A percentile compares a stretch with the other conserved stretches of the same genome.
These are phyloP conservation scores for Coemansia guatemalensis DNA, from an alignment of 192 early-diverging fungal genomes.

Conservation along the genomic window DNA sequence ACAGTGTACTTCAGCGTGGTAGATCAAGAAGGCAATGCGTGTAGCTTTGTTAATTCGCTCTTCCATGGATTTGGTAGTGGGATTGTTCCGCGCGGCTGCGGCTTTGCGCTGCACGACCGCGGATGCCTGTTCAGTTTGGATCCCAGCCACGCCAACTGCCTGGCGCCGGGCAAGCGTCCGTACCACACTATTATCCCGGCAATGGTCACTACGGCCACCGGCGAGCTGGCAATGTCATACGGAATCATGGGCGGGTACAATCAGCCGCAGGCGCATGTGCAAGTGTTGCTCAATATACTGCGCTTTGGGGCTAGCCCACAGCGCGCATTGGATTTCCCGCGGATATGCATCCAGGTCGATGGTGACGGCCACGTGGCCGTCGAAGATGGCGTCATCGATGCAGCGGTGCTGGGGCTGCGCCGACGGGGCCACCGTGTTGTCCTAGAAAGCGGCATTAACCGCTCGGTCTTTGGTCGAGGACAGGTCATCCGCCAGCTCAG, in stretches of 20 bases:
- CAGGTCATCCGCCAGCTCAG: conserved; percentile 61
- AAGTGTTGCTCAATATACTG: conserved; percentile 69
- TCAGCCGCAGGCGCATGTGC: conserved; percentile 85
- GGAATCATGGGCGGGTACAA: conserved; percentile 74
- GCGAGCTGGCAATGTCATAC: conserved; percentile 21
- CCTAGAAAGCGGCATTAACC: conserved; percentile 40
- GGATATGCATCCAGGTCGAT: conserved; percentile 59
- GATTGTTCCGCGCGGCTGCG: conserved; percentile 57
- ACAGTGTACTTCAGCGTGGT: conserved; percentile 78
- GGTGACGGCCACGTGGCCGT: conserved; percentile 48
- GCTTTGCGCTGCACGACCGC: conserved; percentile 69
- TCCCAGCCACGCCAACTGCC: conserved; percentile 60
- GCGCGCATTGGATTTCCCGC: conserved; percentile 65
- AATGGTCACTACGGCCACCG: conserved; percentile 53
- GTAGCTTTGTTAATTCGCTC: conserved; percentile 72
- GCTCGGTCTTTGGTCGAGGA: conserved; percentile 69
- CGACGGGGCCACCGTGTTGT: conserved; percentile 61
- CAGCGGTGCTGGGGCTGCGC: conserved; percentile 51
- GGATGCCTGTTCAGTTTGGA: conserved; percentile 67
- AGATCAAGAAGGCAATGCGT: conserved; percentile 77
- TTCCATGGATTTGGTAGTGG: conserved; percentile 55
- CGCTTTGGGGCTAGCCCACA: conserved; percentile 63
- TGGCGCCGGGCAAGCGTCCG: conserved; percentile 68
- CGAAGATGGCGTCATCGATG: conserved; percentile 62
- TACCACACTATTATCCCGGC: conserved; percentile 82